Conservation (phyloP, 306 rosid species). For the Argentina anserina region DNA sequence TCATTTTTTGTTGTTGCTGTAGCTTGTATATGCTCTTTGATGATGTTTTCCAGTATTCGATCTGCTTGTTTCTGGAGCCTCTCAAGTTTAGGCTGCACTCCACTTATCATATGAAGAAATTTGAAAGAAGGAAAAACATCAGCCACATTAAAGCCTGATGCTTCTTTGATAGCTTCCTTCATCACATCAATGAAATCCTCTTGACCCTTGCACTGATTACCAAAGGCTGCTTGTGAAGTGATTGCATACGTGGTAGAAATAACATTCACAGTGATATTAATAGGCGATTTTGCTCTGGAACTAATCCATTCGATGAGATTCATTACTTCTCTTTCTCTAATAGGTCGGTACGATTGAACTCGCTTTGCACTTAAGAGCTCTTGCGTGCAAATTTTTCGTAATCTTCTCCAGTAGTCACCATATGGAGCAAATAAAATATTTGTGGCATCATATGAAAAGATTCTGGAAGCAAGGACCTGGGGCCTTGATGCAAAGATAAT, state of each 20-base stretch:
- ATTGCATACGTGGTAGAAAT: slow-evolving; percentile 4
- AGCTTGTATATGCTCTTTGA: background rate
- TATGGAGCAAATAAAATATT: background rate
- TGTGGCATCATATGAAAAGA: background rate
- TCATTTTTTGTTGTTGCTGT: background rate
- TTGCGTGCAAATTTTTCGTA: slow-evolving; percentile 23
- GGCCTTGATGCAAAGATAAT: slow-evolving; percentile 34
- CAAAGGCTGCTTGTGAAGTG: slow-evolving; percentile 36
- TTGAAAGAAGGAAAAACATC: slow-evolving; percentile 39
- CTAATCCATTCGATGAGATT: slow-evolving; percentile 29
- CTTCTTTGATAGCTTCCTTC: background rate
- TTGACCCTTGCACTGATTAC: slow-evolving; percentile 26
- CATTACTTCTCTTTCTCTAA: slow-evolving; percentile 42
- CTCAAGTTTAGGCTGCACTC: slow-evolving; percentile 29
- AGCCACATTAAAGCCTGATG: slow-evolving; percentile 28
- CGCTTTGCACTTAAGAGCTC: slow-evolving; percentile 38
- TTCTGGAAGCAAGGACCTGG: background rate
- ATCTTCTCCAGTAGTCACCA: slow-evolving; percentile 13
- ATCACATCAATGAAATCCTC: slow-evolving; percentile 6
- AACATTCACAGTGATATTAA: slow-evolving; percentile 28
- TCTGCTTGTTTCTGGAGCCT: slow-evolving; percentile 10
- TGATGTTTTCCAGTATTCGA: slow-evolving; percentile 9
- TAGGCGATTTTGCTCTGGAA: background rate
- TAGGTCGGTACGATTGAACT: slow-evolving; percentile 34
- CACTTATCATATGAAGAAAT: slow-evolving; percentile 21